Evolutionary conservation across 164 flowering plant genomes (phyloP).

Genomic region (Platanus orientalis): DNA sequence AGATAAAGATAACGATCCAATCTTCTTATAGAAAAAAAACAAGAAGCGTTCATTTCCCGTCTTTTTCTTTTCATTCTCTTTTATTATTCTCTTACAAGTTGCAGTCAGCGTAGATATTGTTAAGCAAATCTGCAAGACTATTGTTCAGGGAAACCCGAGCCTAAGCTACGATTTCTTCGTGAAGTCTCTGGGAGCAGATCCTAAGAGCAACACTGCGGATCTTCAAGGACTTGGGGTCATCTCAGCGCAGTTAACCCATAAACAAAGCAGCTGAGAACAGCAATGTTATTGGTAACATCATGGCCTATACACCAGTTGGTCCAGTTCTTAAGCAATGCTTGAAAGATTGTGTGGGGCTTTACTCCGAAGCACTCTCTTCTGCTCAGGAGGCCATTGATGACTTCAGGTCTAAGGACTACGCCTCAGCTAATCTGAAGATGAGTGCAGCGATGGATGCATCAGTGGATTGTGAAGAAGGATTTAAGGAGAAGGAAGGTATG

Average conservation of each 20-base stretch:
- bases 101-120: neutral
- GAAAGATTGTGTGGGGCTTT: slow-evolving; percentile 28
- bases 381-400: slow-evolving; percentile 1
- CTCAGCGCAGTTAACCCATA: slow-evolving; percentile 12
- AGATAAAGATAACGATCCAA: too few relatives aligned
- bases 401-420: slow-evolving; percentile 6
- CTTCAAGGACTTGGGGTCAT: slow-evolving; percentile 21
- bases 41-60: neutral
- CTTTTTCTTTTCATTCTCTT: neutral
- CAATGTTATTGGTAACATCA: slow-evolving; percentile 16
- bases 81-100: neutral
- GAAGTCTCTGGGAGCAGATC: slow-evolving; percentile 13
- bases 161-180: slow-evolving; percentile 27
- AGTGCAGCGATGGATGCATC: slow-evolving; percentile 31
- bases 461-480: slow-evolving; percentile 37
- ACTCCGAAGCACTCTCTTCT: slow-evolving; percentile 15
- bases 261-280: too few relatives aligned
- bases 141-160: slow-evolving; percentile 14
- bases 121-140: slow-evolving; percentile 14
- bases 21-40: neutral
- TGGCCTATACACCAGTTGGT: slow-evolving; percentile 10
- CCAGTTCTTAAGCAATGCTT: slow-evolving; percentile 9
- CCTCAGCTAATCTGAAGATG: slow-evolving; percentile 16
- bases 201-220: slow-evolving; percentile 14
- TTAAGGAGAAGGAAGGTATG: slow-evolving; percentile 23